Evolutionary conservation across 2,329 filamentous ascomycete species (phyloP).

Genomic region (Fusarium robinianum): DNA sequence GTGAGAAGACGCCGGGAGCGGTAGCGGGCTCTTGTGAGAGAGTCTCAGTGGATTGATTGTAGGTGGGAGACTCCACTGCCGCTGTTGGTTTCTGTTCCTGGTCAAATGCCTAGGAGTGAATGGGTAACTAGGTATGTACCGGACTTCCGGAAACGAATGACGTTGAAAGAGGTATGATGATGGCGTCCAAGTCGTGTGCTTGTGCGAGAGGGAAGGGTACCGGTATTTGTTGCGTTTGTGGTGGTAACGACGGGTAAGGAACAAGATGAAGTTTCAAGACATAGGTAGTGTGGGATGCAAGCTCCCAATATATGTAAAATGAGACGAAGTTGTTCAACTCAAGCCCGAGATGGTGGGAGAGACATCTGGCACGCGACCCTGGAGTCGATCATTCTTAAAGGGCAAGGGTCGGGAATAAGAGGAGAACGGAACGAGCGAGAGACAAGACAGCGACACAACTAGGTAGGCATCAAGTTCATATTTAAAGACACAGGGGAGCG

Average conservation of each 20-base stretch:
- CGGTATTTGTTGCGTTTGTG: background rate
- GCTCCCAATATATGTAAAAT: slow-evolving; percentile 22
- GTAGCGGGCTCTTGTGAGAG: too few species aligned
- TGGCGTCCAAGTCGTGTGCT: too few species aligned
- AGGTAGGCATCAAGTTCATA: too few species aligned
- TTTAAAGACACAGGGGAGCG: too few species aligned
- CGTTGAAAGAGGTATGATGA: too few species aligned
- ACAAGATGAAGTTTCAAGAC: background rate
- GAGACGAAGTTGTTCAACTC: slow-evolving; percentile 12
- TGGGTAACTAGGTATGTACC: too few species aligned
- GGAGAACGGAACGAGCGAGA: slow-evolving; percentile 9
- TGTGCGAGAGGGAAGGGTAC: slow-evolving; percentile 5
- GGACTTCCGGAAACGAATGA: too few species aligned
- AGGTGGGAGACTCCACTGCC: too few species aligned
- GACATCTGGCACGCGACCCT: slow-evolving; percentile 27
- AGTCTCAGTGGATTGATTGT: too few species aligned
- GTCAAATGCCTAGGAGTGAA: too few species aligned
- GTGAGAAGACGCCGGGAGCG: too few species aligned
- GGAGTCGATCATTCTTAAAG: slow-evolving; percentile 16
- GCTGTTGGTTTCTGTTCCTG: too few species aligned
- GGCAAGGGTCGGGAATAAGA: slow-evolving; percentile 4
- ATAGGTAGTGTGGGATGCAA: slow-evolving; percentile 19
- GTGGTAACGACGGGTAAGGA: slow-evolving; percentile 1
- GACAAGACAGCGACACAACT: slow-evolving; percentile 11
- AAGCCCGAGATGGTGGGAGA: slow-evolving; percentile 16